phyloP scores from a whole-genome alignment of 768 basidiomycete species.

The Leucocoprinus birnbaumii region DNA sequence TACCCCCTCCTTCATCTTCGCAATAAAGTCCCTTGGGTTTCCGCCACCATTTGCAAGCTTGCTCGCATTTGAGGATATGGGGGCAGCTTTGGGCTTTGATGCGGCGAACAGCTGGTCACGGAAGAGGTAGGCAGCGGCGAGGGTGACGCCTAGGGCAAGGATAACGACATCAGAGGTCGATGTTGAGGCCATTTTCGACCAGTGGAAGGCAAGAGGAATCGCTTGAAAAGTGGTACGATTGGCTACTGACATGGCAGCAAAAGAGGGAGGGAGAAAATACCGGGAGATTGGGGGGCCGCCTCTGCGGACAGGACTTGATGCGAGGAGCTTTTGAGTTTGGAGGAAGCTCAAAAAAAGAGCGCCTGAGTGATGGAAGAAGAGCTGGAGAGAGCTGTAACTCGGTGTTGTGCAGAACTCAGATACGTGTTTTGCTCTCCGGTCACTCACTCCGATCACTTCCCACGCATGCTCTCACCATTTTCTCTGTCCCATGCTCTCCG shows the following conservation, averaged over 20 bases:
- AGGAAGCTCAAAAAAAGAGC: constrained; percentile 17
- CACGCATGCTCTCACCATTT: not conserved
- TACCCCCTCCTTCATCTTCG: constrained; percentile 93
- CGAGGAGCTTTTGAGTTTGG: constrained; percentile 12
- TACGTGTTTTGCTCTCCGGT: constrained; percentile 10
- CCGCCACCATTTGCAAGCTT: constrained; percentile 64
- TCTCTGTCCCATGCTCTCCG: too few relatives aligned
- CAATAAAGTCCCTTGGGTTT: constrained; percentile 92
- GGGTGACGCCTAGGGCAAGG: constrained; percentile 68
- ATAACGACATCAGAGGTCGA: constrained; percentile 73
- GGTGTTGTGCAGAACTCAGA: constrained; percentile 8
- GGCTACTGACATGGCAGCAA: constrained; percentile 26
- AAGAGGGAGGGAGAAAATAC: constrained; percentile 21
- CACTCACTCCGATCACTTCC: constrained; percentile 16
- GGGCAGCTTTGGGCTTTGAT: constrained; percentile 57
- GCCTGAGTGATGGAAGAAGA: constrained; percentile 17
- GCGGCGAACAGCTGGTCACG: constrained; percentile 74
- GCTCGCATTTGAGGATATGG: constrained; percentile 25
- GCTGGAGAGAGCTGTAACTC: constrained; percentile 17
- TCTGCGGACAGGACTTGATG: constrained; percentile 12
- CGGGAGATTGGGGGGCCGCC: constrained; percentile 18
- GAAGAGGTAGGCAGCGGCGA: constrained; percentile 81
- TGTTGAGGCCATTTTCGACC: constrained; percentile 50
- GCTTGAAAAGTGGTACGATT: constrained; percentile 40
- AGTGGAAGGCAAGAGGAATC: constrained; percentile 27